Conservation (phyloP, 2,329 filamentous ascomycete species). For the Exophiala calicioides region DNA sequence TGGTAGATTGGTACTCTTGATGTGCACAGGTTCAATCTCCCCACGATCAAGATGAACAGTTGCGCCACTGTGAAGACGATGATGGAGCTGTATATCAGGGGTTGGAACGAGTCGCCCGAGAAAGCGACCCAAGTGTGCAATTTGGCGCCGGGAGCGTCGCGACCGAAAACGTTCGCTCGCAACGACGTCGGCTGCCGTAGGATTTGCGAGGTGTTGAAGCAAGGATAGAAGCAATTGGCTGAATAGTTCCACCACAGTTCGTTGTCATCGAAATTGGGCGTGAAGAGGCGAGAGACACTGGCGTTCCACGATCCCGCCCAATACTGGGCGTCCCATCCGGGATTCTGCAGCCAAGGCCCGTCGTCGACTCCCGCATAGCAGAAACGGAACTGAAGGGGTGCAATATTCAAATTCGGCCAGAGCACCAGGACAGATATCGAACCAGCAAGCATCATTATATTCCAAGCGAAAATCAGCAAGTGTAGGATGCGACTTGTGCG, state of each 20-base stretch:
- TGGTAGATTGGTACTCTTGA: conserved; percentile 34
- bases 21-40: conserved; percentile 25
- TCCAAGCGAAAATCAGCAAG: conserved; percentile 36
- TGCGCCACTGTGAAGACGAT: conserved; percentile 33
- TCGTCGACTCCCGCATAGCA: conserved; percentile 35
- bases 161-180: conserved; percentile 21
- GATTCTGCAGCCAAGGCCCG: conserved; percentile 22
- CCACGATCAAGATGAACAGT: conserved; percentile 29
- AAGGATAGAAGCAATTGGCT: conserved; percentile 38
- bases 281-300: conserved; percentile 36
- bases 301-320: conserved; percentile 35
- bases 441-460: conserved; percentile 36
- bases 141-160: conserved; percentile 10
- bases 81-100: conserved; percentile 37
- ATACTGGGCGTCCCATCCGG: conserved; percentile 33
- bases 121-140: conserved; percentile 23
- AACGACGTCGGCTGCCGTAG: conserved; percentile 31
- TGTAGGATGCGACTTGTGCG: conserved; percentile 33
- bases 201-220: conserved; percentile 33
- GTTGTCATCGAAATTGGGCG: conserved; percentile 16
- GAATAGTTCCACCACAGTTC: conserved; percentile 22
- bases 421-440: conserved; percentile 35
- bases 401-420: conserved; percentile 25
- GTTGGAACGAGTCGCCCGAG: conserved; percentile 29
- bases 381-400: conserved; percentile 36